phyloP scores from a whole-genome alignment of 176 grass and related monocot genomes.

The Carex littledalei region DNA sequence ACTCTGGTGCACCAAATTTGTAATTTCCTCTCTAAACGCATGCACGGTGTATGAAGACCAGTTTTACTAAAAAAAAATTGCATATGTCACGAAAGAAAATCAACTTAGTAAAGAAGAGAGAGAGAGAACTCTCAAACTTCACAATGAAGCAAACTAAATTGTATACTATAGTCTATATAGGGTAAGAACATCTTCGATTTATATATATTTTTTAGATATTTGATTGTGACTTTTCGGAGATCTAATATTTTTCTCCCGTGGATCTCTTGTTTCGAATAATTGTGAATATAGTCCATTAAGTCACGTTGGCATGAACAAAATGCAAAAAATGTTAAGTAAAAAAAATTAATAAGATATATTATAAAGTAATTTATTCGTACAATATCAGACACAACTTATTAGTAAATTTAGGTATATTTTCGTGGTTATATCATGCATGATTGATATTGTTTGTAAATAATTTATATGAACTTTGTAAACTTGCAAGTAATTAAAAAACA shows the following conservation, averaged over 20 bases:
- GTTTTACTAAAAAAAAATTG: not conserved
- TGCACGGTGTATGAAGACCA: not conserved
- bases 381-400: not conserved
- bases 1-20: not conserved
- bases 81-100: not conserved
- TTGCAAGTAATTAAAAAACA: not conserved
- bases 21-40: not conserved
- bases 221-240: not conserved
- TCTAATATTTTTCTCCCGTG: not conserved
- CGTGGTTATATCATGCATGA: too few relatives aligned
- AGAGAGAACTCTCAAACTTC: not conserved
- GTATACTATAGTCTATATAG: not conserved
- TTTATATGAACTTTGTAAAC: not conserved
- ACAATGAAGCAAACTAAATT: constrained; percentile 1
- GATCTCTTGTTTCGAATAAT: not conserved
- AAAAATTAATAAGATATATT: not conserved
- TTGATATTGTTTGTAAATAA: not conserved
- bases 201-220: not conserved
- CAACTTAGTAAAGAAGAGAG: not conserved
- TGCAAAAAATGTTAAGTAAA: not conserved
- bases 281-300: not conserved
- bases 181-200: not conserved
- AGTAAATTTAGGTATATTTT: too few relatives aligned
- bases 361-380: not conserved
- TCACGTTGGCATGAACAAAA: not conserved